These are phyloP conservation scores for Zygosaccharomyces pseudorouxii DNA, from an alignment of 805 yeast genomes.

Conservation along the genomic window DNA sequence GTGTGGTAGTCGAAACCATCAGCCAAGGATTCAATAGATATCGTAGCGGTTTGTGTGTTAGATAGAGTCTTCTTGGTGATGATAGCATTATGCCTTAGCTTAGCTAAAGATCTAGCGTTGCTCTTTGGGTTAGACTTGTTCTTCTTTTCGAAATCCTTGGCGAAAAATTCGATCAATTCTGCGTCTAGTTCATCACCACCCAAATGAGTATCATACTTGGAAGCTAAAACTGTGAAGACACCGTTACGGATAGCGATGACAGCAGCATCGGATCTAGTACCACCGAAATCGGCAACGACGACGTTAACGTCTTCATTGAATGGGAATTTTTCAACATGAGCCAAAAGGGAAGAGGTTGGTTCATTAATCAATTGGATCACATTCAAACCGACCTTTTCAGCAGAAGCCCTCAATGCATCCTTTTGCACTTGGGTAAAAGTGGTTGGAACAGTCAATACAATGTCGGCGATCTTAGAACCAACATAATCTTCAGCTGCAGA, in stretches of 20 bases:
- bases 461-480: constrained; percentile 75
- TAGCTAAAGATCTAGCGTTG: constrained; percentile 81
- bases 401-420: constrained; percentile 53
- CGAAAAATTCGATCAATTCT: constrained; percentile 74
- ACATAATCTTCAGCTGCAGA: constrained; percentile 89
- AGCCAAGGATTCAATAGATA: constrained; percentile 90
- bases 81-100: constrained; percentile 77
- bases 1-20: constrained; percentile 93
- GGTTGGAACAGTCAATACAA: constrained; percentile 87
- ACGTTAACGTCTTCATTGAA: constrained; percentile 30
- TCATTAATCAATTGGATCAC: constrained; percentile 87
- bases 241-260: constrained; percentile 93
- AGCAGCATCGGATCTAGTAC: constrained; percentile 92
- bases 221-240: constrained; percentile 79
- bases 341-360: constrained; percentile 86
- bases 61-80: constrained; percentile 87
- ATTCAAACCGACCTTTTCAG: constrained; percentile 67
- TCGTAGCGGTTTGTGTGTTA: constrained; percentile 80
- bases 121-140: constrained; percentile 72
- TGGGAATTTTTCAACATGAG: constrained; percentile 57
- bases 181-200: constrained; percentile 89
- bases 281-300: constrained; percentile 96
- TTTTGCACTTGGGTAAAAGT: constrained; percentile 75
- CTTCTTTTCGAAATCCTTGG: constrained; percentile 92
- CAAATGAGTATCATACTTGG: constrained; percentile 72